Base-by-base conservation (phyloP, 441 rosid genomes). In the Omphalea diandra region DNA sequence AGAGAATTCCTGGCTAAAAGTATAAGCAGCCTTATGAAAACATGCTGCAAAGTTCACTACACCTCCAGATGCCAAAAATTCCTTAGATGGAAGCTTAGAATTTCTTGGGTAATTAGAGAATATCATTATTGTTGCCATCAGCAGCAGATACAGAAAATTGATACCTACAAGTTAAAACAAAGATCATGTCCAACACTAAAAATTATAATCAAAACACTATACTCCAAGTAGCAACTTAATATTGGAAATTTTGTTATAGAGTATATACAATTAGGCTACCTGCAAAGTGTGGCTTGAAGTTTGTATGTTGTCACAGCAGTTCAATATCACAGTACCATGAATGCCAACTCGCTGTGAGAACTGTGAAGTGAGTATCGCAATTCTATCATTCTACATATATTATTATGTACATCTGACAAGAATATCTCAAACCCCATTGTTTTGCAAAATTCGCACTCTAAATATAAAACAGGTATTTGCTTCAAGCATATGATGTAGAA, bases 1-100 rank as follows among this genome's bases (percentile, higher is more conserved):
- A 79, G 36, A 71, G 22, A 73, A 73, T 64, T 79, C 81, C 75
- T 53, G 79, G 74, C 81, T 76, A 63, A 80, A 77, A 40, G 79
- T 60, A 80, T 46, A 49, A 63, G 80, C 69, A 76, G 63, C 31
- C 61, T 62, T 66, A 24, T 75, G 67, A 67, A 68, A 55, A 77
- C 76, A 67, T 70, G 76, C 35, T 24, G 40, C 56, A 41, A 69
- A 50, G 50, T 70, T 67, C 49, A 67, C 35, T 65, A 60, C 70
- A 64, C 46, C 54, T 79, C 77, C 80, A 63, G 80, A 73, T 78
- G 72, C 63, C 15, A 53, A 41, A 79, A 65, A 73, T 69, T 50
- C 77, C 36, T 26, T 73, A 67, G 70, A 78, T 24, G 80, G 68
- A 58, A 76, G 70, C 68, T 73, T 68, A 6, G 70, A 26, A 18